Conservation (phyloP, 139 green algal species). For the Chlorella sorokiniana region DNA sequence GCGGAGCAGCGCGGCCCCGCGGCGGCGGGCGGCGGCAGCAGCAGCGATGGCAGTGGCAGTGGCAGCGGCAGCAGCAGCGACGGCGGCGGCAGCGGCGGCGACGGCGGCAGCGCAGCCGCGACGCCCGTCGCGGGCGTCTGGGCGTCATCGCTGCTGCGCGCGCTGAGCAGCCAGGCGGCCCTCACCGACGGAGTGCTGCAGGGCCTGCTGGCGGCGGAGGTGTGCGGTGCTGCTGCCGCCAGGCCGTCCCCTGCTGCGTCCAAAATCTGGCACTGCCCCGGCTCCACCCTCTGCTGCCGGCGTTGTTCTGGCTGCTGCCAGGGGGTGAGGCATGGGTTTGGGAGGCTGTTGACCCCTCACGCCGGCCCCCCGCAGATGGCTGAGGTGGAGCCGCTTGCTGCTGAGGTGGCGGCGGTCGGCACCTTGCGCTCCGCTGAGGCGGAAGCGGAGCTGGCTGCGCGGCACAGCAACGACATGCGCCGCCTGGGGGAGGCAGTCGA, state of each 20-base stretch:
- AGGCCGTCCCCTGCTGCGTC: too few relatives aligned
- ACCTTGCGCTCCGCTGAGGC: background rate
- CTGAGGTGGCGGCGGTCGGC: background rate
- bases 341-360: too few relatives aligned
- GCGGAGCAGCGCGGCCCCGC: slow-evolving; percentile 12
- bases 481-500: background rate
- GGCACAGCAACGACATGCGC: background rate
- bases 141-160: background rate
- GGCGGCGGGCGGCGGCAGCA: background rate
- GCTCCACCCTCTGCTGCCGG: too few relatives aligned
- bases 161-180: slow-evolving; percentile 1
- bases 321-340: background rate
- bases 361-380: background rate
- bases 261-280: too few relatives aligned
- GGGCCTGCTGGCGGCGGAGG: background rate
- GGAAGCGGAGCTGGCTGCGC: background rate
- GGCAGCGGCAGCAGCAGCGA: background rate
- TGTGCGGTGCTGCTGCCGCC: background rate
- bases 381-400: slow-evolving; percentile 2
- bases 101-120: background rate
- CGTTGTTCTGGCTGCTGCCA: too few relatives aligned
- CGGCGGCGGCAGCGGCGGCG: background rate
- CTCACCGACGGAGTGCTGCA: background rate
- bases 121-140: background rate
- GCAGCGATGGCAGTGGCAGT: background rate